phyloP scores from a whole-genome alignment of 139 green algal species.

The Desmodesmus armatus region DNA sequence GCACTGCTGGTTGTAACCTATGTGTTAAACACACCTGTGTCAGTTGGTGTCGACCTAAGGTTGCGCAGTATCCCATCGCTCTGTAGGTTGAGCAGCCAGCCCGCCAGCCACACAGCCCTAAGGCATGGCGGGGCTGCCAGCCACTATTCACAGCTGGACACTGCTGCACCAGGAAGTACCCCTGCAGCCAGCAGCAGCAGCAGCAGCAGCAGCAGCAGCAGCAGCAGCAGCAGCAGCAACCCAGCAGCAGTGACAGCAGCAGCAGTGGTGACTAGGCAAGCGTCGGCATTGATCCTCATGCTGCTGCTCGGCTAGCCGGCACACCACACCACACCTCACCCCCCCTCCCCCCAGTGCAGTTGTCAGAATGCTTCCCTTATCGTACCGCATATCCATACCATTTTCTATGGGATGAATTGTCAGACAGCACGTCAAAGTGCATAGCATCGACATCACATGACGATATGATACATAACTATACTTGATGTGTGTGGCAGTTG shows the following conservation, averaged over 20 bases:
- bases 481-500: too few species aligned
- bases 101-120: conserved; percentile 66
- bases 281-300: too few species aligned
- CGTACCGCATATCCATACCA: too few species aligned
- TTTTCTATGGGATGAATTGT: too few species aligned
- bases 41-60: conserved; percentile 62
- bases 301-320: too few species aligned
- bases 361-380: too few species aligned
- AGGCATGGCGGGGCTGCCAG: neutral
- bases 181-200: conserved; percentile 42
- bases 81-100: conserved; percentile 72
- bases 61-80: conserved; percentile 68
- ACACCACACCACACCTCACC: too few species aligned
- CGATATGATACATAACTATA: too few species aligned
- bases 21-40: conserved; percentile 69
- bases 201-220: neutral
- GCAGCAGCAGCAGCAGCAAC: neutral
- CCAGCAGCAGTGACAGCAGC: neutral
- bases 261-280: neutral
- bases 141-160: neutral
- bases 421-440: too few species aligned
- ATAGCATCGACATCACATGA: too few species aligned
- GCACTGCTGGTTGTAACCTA: too few species aligned
- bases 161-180: conserved; percentile 50
- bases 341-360: too few species aligned